Evolutionary conservation across 768 basidiomycete genomes (phyloP).

Genomic region (Termitomyces sp.): DNA sequence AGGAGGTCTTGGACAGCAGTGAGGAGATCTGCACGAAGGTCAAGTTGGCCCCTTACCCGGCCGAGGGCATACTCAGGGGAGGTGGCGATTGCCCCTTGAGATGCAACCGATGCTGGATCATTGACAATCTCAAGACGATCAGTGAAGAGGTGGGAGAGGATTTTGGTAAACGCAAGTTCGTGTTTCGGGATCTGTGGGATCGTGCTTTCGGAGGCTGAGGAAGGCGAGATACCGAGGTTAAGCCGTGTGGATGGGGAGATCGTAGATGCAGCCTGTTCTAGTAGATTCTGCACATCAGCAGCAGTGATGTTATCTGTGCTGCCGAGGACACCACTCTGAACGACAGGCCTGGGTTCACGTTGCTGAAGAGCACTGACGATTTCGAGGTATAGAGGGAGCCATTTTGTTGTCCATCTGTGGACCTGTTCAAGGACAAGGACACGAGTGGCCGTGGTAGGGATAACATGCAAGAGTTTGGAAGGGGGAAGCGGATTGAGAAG

Average conservation of each 20-base stretch:
- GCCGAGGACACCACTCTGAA: constrained; percentile 64
- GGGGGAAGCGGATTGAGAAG: constrained; percentile 70
- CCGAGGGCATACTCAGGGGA: constrained; percentile 95
- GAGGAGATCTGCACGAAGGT: constrained; percentile 66
- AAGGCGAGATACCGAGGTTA: constrained; percentile 36
- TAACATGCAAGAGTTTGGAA: constrained; percentile 45
- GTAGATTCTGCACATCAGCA: constrained; percentile 44
- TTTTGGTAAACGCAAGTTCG: constrained; percentile 87
- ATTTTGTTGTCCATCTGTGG: constrained; percentile 70
- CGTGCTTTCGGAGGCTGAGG: constrained; percentile 15
- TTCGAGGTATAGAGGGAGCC: constrained; percentile 85
- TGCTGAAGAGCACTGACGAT: constrained; percentile 68
- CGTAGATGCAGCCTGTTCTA: constrained; percentile 34
- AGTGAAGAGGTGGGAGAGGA: constrained; percentile 75
- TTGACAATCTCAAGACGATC: constrained; percentile 82
- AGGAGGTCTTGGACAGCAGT: constrained; percentile 61
- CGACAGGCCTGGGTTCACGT: constrained; percentile 40
- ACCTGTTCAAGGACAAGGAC: constrained; percentile 84
- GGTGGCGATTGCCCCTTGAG: constrained; percentile 73
- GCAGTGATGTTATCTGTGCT: constrained; percentile 31
- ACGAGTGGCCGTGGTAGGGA: constrained; percentile 58
- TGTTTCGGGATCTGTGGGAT: constrained; percentile 77
- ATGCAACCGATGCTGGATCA: constrained; percentile 63
- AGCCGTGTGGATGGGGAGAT: constrained; percentile 35
- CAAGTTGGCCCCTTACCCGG: constrained; percentile 77